phyloP scores from a whole-genome alignment of 371 early-diverging fungal species.

The Actinomucor elegans region DNA sequence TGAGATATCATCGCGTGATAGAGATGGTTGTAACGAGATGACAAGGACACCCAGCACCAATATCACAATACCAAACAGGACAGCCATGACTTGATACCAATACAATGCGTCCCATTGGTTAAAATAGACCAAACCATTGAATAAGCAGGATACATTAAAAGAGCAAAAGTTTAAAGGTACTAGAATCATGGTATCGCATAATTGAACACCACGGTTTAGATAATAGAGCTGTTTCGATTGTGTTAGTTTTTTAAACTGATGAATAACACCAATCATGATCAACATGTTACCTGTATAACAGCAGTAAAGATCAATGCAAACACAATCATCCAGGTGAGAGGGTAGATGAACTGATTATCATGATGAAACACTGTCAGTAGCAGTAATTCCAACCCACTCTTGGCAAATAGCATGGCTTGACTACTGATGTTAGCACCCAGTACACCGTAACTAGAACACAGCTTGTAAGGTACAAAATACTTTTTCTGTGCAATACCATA shows the following conservation, averaged over 20 bases:
- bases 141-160: slow-evolving; percentile 74
- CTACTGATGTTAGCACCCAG: slow-evolving; percentile 78
- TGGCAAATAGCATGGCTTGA: slow-evolving; percentile 80
- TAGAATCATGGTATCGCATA: slow-evolving; percentile 79
- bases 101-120: slow-evolving; percentile 71
- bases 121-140: slow-evolving; percentile 81
- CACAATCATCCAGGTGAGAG: slow-evolving; percentile 74
- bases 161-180: slow-evolving; percentile 80
- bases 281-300: slow-evolving; percentile 60
- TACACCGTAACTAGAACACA: slow-evolving; percentile 66
- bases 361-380: slow-evolving; percentile 60
- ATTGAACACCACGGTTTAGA: slow-evolving; percentile 70
- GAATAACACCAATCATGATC: neutral
- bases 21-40: slow-evolving; percentile 54
- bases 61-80: slow-evolving; percentile 66
- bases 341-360: slow-evolving; percentile 74
- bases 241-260: neutral
- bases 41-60: slow-evolving; percentile 68
- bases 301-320: slow-evolving; percentile 65
- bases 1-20: neutral
- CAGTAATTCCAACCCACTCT: slow-evolving; percentile 79
- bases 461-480: no score
- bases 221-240: slow-evolving; percentile 67
- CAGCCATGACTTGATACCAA: slow-evolving; percentile 67
- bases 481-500: neutral